phyloP scores from a whole-genome alignment of 208 protist species.

The Crithidia fasciculata region DNA sequence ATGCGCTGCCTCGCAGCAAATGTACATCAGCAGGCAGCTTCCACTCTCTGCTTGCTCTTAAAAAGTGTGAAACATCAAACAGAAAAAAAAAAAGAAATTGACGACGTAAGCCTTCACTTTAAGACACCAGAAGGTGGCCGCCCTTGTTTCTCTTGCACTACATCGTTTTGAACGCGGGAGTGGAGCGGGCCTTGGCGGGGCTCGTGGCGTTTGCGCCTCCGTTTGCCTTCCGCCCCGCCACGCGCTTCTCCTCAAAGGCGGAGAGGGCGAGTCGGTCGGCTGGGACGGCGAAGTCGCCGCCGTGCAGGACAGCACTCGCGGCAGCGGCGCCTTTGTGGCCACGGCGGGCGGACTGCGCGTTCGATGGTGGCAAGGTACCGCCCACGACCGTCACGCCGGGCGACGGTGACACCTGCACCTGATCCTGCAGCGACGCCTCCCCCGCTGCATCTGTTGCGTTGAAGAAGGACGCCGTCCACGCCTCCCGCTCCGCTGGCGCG shows the following conservation, averaged over 20 bases:
- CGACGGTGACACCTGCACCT: slow-evolving; percentile 37
- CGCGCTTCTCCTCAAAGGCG: slow-evolving; percentile 26
- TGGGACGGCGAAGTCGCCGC: slow-evolving; percentile 60
- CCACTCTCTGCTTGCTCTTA: no score
- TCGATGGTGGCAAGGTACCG: background rate
- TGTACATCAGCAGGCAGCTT: no score
- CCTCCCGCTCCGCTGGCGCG: slow-evolving; percentile 18
- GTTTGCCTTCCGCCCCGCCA: slow-evolving; percentile 18
- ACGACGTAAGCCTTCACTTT: no score
- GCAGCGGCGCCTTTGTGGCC: slow-evolving; percentile 11
- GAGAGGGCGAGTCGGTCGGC: slow-evolving; percentile 36
- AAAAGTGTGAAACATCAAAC: background rate
- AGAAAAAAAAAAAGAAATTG: background rate
- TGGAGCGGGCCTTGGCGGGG: background rate
- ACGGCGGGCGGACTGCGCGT: background rate
- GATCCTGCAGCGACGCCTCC: slow-evolving; percentile 31
- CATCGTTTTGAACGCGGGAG: slow-evolving; percentile 5
- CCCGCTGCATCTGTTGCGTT: slow-evolving; percentile 14
- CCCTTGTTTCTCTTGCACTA: background rate
- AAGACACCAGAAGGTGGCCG: no score
- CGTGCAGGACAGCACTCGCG: slow-evolving; percentile 41
- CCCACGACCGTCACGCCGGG: slow-evolving; percentile 36
- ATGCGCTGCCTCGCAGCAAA: no score
- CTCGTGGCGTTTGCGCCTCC: background rate
- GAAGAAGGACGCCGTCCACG: slow-evolving; percentile 34